A percentile compares a stretch with the other conserved stretches of the same genome.
These are phyloP conservation scores for Taiwanofungus camphoratus DNA, from an alignment of 1,284 basidiomycete species.

Conservation along the genomic window DNA sequence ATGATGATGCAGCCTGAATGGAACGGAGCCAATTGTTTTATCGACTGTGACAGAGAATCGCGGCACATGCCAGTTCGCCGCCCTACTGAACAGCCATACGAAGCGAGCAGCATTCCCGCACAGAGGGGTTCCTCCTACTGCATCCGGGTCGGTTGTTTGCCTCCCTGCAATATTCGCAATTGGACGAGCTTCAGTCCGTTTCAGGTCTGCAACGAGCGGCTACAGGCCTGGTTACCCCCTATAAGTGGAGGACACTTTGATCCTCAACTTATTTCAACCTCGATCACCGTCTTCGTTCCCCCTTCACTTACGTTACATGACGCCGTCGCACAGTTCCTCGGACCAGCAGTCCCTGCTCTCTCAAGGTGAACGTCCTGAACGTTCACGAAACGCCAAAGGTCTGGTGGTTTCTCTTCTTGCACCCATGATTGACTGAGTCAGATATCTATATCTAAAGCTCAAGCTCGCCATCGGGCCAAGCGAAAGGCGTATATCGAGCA, in stretches of 20 bases:
- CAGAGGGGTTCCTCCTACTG: conserved; percentile 1
- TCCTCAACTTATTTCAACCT: conserved; percentile 24
- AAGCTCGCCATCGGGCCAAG: conserved; percentile 87
- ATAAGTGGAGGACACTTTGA: conserved; percentile 24
- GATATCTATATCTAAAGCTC: conserved; percentile 44
- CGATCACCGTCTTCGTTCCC: conserved; percentile 26
- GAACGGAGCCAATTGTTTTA: conserved; percentile 17
- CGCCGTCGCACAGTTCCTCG: conserved; percentile 23
- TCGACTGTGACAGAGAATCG: conserved; percentile 17
- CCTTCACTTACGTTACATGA: conserved; percentile 30
- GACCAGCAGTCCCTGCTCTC: conserved; percentile 14
- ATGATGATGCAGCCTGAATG: conserved; percentile 7
- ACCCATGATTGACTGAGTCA: not conserved
- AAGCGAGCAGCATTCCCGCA: conserved; percentile 6
- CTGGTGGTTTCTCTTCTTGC: not conserved
- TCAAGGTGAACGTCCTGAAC: conserved; percentile 50
- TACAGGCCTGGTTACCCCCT: conserved; percentile 20
- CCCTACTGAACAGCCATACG: conserved; percentile 5
- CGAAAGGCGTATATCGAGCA: conserved; percentile 91
- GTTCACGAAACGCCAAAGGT: conserved; percentile 41
- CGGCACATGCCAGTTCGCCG: conserved; percentile 13
- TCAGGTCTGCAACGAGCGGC: conserved; percentile 15
- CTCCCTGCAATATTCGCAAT: conserved; percentile 4
- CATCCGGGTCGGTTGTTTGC: conserved; percentile 1
- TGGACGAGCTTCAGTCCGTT: conserved; percentile 1